phyloP scores from a whole-genome alignment of 805 yeast species.

The Wickerhamomyces subpelliculosus region DNA sequence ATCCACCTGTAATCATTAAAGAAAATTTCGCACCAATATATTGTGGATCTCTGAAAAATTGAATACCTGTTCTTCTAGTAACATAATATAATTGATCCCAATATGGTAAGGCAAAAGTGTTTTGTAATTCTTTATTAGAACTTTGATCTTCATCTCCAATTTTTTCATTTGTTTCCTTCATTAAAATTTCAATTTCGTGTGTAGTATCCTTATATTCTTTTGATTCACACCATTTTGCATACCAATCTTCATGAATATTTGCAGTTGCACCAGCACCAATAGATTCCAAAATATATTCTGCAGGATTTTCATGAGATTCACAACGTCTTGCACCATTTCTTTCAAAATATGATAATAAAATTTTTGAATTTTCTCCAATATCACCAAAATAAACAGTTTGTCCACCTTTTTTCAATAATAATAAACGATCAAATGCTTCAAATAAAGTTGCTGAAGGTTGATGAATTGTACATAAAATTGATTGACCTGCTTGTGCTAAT shows the following conservation, averaged over 20 bases:
- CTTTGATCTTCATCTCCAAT: conserved; percentile 6
- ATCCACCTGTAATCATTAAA: conserved; percentile 45
- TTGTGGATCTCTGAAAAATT: conserved; percentile 53
- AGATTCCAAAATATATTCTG: conserved; percentile 68
- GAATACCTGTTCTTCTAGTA: conserved; percentile 32
- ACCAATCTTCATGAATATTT: conserved; percentile 49
- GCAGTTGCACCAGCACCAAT: conserved; percentile 80
- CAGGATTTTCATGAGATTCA: conserved; percentile 52
- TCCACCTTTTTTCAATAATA: conserved; percentile 64
- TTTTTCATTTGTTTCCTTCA: conserved; percentile 2
- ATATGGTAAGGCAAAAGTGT: conserved; percentile 33
- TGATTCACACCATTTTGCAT: conserved; percentile 47
- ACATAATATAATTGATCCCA: conserved; percentile 36
- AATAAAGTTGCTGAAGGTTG: conserved; percentile 59
- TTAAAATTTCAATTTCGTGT: conserved; percentile 23
- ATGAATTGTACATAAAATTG: conserved; percentile 56
- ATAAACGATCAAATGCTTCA: conserved; percentile 52
- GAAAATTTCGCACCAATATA: conserved; percentile 57
- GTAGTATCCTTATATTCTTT: conserved; percentile 24
- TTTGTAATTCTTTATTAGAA: conserved; percentile 12
- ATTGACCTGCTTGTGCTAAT: conserved; percentile 46
- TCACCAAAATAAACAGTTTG: conserved; percentile 69
- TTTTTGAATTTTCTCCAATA: conserved; percentile 50
- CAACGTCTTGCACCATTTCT: conserved; percentile 56
- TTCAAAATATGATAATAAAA: conserved; percentile 38